Evolutionary conservation across 331 rosid species (phyloP).

Genomic region (Cucumis variabilis): DNA sequence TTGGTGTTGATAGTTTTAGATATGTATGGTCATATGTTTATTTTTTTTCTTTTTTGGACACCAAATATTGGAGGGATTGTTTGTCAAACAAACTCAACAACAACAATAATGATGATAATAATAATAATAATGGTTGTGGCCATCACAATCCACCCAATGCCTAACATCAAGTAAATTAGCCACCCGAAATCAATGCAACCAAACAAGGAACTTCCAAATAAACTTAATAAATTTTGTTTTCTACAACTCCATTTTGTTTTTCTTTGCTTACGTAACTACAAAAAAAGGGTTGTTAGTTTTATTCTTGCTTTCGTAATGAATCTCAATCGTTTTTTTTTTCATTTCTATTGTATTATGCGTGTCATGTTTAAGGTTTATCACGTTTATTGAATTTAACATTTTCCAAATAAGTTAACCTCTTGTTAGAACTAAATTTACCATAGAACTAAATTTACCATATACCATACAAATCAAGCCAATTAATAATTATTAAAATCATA

Average conservation of each 20-base stretch:
- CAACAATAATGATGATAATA: not conserved
- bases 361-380: not conserved
- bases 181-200: slow-evolving; percentile 32
- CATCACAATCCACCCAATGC: not conserved
- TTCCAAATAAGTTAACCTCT: too few species aligned
- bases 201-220: slow-evolving; percentile 27
- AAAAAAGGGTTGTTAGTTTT: not conserved
- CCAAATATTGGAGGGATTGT: not conserved
- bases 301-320: not conserved
- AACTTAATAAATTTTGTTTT: not conserved
- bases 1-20: not conserved
- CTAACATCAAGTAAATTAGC: slow-evolving; percentile 15
- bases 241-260: not conserved
- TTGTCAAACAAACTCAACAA: slow-evolving; percentile 21
- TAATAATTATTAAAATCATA: too few species aligned
- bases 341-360: not conserved
- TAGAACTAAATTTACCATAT: too few species aligned
- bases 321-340: not conserved
- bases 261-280: not conserved
- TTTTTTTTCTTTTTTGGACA: not conserved
- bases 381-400: not conserved
- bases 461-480: too few species aligned
- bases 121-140: not conserved
- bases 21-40: not conserved
- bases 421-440: too few species aligned